Conservation (phyloP, 2,329 filamentous ascomycete species). For the Xenosphaeropsis pyriputrescens region DNA sequence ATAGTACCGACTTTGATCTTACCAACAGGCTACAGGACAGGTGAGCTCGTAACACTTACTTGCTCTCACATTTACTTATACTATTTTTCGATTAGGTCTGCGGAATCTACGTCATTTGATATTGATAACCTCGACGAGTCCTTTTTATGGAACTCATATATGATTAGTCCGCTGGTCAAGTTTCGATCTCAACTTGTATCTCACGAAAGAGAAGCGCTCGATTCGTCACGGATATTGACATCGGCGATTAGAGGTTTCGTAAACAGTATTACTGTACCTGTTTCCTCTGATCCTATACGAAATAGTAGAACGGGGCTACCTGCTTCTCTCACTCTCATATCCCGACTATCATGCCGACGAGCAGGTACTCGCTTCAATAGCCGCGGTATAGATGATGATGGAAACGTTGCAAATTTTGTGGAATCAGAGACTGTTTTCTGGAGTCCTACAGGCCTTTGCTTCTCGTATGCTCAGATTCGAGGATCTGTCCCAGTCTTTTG, state of each 20-base stretch:
- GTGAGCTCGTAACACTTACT: conserved; percentile 22
- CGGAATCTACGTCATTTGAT: conserved; percentile 67
- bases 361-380: conserved; percentile 94
- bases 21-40: conserved; percentile 87
- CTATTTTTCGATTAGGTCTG: conserved; percentile 33
- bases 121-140: conserved; percentile 87
- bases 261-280: conserved; percentile 71
- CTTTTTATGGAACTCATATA: conserved; percentile 96
- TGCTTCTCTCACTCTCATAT: conserved; percentile 78
- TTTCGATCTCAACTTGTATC: conserved; percentile 72
- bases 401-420: conserved; percentile 97
- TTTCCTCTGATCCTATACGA: conserved; percentile 56
- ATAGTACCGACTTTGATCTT: conserved; percentile 94
- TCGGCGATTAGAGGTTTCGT: conserved; percentile 92
- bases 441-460: conserved; percentile 62
- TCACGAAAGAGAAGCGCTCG: conserved; percentile 64
- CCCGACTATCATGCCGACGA: conserved; percentile 75
- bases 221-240: conserved; percentile 75
- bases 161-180: conserved; percentile 84
- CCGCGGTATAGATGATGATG: conserved; percentile 94
- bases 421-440: conserved; percentile 91
- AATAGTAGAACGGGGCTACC: conserved; percentile 55
- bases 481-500: conserved; percentile 94
- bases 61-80: conserved; percentile 5
- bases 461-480: conserved; percentile 86